Conservation (phyloP, 345 rosid species). For the Lumnitzera littorea region DNA sequence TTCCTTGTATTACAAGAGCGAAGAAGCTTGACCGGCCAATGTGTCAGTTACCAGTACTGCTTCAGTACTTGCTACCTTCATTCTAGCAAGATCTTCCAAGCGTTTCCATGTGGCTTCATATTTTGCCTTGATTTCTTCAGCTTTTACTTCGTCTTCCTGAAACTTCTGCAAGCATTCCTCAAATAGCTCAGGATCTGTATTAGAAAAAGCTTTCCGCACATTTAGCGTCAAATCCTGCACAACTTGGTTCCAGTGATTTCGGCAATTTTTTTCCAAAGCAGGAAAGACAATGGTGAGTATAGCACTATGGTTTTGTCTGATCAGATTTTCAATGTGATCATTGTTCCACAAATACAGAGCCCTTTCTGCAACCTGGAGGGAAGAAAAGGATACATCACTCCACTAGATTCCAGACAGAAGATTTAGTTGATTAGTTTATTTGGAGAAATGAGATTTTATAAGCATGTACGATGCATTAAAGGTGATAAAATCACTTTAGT, state of each 20-base stretch:
- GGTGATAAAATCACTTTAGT: no score
- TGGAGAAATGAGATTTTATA: no score
- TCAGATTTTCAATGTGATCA: slow-evolving; percentile 58
- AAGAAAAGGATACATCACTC: not conserved
- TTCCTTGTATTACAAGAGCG: slow-evolving; percentile 11
- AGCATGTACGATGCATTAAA: no score
- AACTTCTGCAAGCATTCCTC: slow-evolving; percentile 43
- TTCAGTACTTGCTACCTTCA: slow-evolving; percentile 29
- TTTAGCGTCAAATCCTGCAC: slow-evolving; percentile 58
- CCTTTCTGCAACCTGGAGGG: slow-evolving; percentile 65
- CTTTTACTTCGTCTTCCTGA: slow-evolving; percentile 40
- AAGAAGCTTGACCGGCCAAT: slow-evolving; percentile 12
- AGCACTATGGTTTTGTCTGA: slow-evolving; percentile 44
- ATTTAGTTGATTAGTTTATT: not conserved
- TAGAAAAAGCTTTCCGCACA: slow-evolving; percentile 47
- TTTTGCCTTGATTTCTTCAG: slow-evolving; percentile 23
- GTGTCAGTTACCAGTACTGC: slow-evolving; percentile 21
- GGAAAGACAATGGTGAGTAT: slow-evolving; percentile 55
- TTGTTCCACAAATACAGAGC: slow-evolving; percentile 72
- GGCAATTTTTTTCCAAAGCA: slow-evolving; percentile 49
- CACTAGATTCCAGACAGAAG: not conserved
- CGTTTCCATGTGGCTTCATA: slow-evolving; percentile 46
- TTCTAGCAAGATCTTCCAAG: slow-evolving; percentile 65
- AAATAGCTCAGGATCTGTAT: slow-evolving; percentile 46
- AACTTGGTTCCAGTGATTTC: slow-evolving; percentile 59